phyloP scores from a whole-genome alignment of 2,329 filamentous ascomycete species.

The Nothophoma quercina region DNA sequence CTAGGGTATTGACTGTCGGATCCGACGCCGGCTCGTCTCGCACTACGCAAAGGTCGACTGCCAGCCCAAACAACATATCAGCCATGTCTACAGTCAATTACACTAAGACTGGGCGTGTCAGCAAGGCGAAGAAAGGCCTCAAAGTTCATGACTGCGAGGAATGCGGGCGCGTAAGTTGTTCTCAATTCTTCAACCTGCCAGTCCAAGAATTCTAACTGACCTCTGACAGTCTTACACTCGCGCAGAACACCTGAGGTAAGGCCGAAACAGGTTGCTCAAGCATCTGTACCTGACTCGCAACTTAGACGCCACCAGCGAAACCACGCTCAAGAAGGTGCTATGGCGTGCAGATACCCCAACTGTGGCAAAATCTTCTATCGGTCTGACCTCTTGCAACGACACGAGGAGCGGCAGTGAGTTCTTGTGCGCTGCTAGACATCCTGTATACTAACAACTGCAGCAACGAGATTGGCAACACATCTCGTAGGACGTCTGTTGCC shows the following conservation, averaged over 20 bases:
- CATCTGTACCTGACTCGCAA: background rate
- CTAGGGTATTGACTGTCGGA: slow-evolving; percentile 30
- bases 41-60: slow-evolving; percentile 38
- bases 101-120: slow-evolving; percentile 57
- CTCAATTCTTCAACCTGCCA: background rate
- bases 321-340: slow-evolving; percentile 52
- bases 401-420: slow-evolving; percentile 56
- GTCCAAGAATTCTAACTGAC: slow-evolving; percentile 25
- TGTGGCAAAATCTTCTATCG: slow-evolving; percentile 56
- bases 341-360: slow-evolving; percentile 50
- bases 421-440: fast-evolving
- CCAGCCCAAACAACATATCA: slow-evolving; percentile 42
- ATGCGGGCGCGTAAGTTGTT: slow-evolving; percentile 55
- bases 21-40: slow-evolving; percentile 40
- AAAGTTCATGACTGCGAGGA: slow-evolving; percentile 57
- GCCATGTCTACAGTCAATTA: slow-evolving; percentile 47
- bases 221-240: slow-evolving; percentile 55
- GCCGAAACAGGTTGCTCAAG: no score
- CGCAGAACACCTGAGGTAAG: slow-evolving; percentile 56
- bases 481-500: slow-evolving; percentile 31
- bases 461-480: slow-evolving; percentile 37
- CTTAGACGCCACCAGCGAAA: slow-evolving; percentile 57
- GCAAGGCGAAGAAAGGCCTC: slow-evolving; percentile 57
- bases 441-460: slow-evolving; percentile 29
- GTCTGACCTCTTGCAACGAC: slow-evolving; percentile 54